Evolutionary conservation across 2,329 filamentous ascomycete genomes (phyloP).

Genomic region (Allantophomopsis lycopodina): DNA sequence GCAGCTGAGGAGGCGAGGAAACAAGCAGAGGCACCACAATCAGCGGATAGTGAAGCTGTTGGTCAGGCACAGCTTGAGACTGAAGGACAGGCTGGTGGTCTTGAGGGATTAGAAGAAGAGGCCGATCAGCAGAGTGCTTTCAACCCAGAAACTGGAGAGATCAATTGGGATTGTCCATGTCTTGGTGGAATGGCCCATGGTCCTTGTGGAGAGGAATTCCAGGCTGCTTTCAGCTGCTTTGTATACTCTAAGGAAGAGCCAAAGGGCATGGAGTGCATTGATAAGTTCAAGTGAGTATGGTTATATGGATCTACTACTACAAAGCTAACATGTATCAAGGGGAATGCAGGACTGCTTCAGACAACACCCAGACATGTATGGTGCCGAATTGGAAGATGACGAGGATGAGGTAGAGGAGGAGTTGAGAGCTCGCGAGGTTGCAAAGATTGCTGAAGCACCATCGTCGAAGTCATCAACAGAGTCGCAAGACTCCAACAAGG

Average conservation of each 20-base stretch:
- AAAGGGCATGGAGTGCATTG: constrained; percentile 95
- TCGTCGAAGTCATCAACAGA: constrained; percentile 1
- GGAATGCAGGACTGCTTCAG: constrained; percentile 97
- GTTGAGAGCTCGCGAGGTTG: constrained; percentile 4
- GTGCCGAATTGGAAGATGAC: constrained; percentile 73
- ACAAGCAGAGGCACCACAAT: constrained; percentile 7
- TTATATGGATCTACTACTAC: constrained; percentile 1
- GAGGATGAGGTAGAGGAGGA: constrained; percentile 36
- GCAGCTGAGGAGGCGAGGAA: constrained; percentile 12
- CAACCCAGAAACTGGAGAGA: constrained; percentile 96
- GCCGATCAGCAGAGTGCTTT: constrained; percentile 83
- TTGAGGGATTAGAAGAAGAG: constrained; percentile 60
- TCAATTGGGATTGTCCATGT: constrained; percentile 99
- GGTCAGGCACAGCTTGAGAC: constrained; percentile 1
- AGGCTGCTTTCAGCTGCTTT: constrained; percentile 93
- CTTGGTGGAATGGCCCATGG: constrained; percentile 94
- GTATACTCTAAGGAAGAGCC: constrained; percentile 91
- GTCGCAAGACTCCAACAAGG: constrained; percentile 1
- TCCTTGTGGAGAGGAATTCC: constrained; percentile 92
- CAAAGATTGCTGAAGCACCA: constrained; percentile 1
- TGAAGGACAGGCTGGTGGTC: constrained; percentile 18
- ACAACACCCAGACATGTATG: constrained; percentile 84
- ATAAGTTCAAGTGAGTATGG: constrained; percentile 77
- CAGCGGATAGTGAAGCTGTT: constrained; percentile 9
- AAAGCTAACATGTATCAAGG: constrained; percentile 31